These are phyloP conservation scores for Piper longum DNA, from an alignment of 164 flowering plant genomes.

Conservation along the genomic window DNA sequence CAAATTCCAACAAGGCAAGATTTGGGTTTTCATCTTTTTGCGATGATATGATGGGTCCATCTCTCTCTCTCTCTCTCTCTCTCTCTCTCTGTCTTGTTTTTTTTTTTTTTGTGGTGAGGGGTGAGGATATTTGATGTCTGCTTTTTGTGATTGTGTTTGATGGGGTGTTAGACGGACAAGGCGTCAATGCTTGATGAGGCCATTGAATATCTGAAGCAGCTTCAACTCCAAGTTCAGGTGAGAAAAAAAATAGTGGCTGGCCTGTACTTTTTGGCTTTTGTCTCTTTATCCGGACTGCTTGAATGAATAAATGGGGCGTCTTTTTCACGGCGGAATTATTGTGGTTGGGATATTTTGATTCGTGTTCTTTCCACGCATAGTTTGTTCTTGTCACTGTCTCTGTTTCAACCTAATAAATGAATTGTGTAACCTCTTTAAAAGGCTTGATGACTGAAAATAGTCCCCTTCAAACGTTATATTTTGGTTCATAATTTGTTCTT, in stretches of 20 bases:
- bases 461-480: too few species aligned
- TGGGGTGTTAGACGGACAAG: conserved; percentile 49
- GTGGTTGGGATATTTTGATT: not conserved
- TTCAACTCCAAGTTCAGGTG: conserved; percentile 51
- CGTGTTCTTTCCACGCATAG: not conserved
- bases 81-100: too few species aligned
- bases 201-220: conserved; percentile 48
- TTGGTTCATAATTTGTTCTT: too few species aligned
- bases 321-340: not conserved
- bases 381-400: not conserved
- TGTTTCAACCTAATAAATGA: too few species aligned
- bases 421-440: too few species aligned
- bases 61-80: too few species aligned
- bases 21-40: not conserved
- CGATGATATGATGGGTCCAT: not conserved
- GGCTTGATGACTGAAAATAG: too few species aligned
- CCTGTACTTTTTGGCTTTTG: not conserved
- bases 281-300: not conserved
- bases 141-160: conserved; percentile 14
- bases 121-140: not conserved
- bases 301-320: not conserved
- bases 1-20: conserved; percentile 46
- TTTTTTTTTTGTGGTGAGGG: not conserved
- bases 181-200: conserved; percentile 63
- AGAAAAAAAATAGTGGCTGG: conserved; percentile 1